Conservation (phyloP, 139 green algal species). For the Micromonas pusilla region DNA sequence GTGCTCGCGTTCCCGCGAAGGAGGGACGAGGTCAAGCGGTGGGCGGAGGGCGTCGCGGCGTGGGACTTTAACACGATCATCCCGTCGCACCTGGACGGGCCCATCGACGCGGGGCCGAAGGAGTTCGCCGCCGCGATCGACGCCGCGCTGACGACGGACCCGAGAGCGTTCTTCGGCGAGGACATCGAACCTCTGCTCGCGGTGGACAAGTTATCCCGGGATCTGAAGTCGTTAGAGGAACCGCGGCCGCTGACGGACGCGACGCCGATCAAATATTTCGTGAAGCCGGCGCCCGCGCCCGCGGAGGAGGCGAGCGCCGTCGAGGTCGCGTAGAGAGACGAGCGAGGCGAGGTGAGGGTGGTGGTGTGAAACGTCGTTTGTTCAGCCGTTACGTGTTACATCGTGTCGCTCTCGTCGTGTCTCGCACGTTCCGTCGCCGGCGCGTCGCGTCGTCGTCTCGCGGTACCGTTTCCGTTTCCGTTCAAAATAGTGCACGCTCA, state of each 20-base stretch:
- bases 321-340: not conserved
- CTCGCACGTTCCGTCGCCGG: no score
- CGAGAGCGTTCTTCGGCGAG: slow-evolving; percentile 7
- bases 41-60: slow-evolving; percentile 13
- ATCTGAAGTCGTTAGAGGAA: not conserved
- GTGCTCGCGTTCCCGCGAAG: slow-evolving; percentile 17
- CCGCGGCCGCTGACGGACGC: not conserved
- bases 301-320: not conserved
- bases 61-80: slow-evolving; percentile 26
- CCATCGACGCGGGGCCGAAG: slow-evolving; percentile 5
- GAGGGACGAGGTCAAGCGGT: not conserved
- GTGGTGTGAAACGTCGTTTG: no score
- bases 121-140: slow-evolving; percentile 22
- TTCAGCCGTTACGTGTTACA: no score
- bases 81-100: slow-evolving; percentile 21
- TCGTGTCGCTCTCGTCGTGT: no score
- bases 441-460: no score
- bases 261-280: not conserved
- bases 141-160: not conserved
- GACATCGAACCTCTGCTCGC: not conserved
- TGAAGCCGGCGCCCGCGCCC: no score
- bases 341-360: not conserved
- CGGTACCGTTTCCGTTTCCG: not conserved
- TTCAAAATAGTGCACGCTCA: not conserved
- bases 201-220: not conserved